Conservation (phyloP, 1,284 basidiomycete species). For the Lentinula novae-zelandiae region DNA sequence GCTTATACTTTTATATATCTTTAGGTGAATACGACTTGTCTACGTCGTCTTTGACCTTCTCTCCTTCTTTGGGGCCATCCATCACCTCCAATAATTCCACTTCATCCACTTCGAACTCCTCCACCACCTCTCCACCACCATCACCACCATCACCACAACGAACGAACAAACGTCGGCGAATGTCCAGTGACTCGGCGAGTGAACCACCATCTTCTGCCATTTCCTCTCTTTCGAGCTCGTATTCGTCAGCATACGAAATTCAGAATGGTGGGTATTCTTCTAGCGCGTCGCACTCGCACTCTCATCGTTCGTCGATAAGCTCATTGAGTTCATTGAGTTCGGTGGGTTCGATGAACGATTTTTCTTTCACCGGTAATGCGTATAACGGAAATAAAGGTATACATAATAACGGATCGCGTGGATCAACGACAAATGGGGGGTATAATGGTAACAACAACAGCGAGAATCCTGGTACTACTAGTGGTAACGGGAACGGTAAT, state of each 20-base stretch:
- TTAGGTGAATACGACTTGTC: not conserved
- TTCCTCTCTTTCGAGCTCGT: slow-evolving; percentile 35
- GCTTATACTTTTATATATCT: not conserved
- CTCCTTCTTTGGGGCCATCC: not conserved
- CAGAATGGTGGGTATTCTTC: slow-evolving; percentile 39
- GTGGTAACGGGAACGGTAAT: not conserved
- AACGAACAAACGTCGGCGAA: slow-evolving; percentile 59
- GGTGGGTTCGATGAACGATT: not conserved
- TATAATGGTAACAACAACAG: not conserved
- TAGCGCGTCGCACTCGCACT: slow-evolving; percentile 36
- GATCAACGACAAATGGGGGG: not conserved
- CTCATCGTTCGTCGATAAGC: slow-evolving; percentile 40
- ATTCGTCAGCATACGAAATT: slow-evolving; percentile 21
- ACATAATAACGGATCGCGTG: not conserved
- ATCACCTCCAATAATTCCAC: not conserved
- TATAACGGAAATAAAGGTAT: not conserved
- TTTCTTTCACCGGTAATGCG: not conserved
- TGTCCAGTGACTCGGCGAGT: slow-evolving; percentile 69
- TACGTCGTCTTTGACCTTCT: not conserved
- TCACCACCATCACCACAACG: slow-evolving; percentile 22
- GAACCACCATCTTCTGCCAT: slow-evolving; percentile 61
- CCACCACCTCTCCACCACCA: no score
- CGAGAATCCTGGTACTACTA: not conserved
- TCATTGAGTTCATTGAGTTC: not conserved
- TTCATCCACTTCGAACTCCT: not conserved